Evolutionary conservation across 805 yeast species (phyloP), one percentile per base, ranked within the genome.

Genomic region (Hanseniaspora thailandica): DNA sequence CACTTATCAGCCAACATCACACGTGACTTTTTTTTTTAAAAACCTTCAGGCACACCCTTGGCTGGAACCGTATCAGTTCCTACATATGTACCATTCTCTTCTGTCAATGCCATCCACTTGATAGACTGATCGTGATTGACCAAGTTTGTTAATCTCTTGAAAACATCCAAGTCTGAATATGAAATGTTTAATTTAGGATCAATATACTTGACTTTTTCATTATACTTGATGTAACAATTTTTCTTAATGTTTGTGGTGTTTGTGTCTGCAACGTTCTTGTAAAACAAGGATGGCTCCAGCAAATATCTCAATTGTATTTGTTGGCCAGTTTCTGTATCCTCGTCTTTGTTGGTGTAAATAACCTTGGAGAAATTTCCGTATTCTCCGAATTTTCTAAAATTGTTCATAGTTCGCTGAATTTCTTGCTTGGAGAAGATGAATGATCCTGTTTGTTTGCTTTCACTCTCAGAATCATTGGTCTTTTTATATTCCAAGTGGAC

Each of bases 111-210:
- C 20, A 47, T 19, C 56, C 56, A 54, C 44, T 54, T 47, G 15
- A 47, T 40, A 7, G 23, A 23, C 7, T 30, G 46, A 10, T 44
- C 40, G n/a, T 80, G 76, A 35, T 76, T 77, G 58, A 81, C 81
- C 17, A 76, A 64, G 23, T 75, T 77, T 55, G 76, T 76, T 44
- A 86, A 71, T 26, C 83, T 72, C 59, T 77, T 80, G 64, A 81
- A 87, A n/a, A 90, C 82, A 45, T 84, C 89, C 56, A 87, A 84
- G 57, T 82, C 82, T 47, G 82, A 76, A 67, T 93, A 93, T 1
- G 96, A 94, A 50, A 93, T 77, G 35, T 95, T 95, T 28, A 84
- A 80, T 35, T 78, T 74, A 0, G 97, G 97, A 70, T 90, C 97
- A 58, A 84, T 81, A 66, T 86, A 90, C 61, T 79, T 76, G 38